Conservation (phyloP, 495 filamentous ascomycete genomes). For the Apiosordaria backusii region DNA sequence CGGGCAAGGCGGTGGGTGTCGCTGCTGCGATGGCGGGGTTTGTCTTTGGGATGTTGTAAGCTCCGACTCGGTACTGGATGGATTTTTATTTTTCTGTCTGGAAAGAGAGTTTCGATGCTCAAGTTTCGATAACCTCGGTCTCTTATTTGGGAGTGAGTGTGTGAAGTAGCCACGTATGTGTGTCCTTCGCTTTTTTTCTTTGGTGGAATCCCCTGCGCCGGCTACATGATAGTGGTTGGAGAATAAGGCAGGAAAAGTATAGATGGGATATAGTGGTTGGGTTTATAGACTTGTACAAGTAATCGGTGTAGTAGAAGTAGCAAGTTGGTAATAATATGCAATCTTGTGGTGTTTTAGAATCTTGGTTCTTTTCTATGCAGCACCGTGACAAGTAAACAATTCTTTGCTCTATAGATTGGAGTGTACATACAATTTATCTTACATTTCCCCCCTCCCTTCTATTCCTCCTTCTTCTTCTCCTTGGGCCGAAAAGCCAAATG, state of each 20-base stretch:
- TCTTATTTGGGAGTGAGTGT: neutral
- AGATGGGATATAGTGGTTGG: neutral
- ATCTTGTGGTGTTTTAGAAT: neutral
- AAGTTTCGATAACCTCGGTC: neutral
- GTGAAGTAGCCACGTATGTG: neutral
- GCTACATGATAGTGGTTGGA: neutral
- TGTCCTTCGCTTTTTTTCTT: neutral
- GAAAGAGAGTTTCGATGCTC: neutral
- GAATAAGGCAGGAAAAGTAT: neutral
- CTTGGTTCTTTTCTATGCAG: neutral
- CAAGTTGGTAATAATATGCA: neutral
- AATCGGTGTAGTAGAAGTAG: neutral
- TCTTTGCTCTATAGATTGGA: neutral
- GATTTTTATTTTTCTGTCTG: neutral
- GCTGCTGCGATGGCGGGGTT: slow-evolving; percentile 9
- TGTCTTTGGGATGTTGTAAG: slow-evolving; percentile 14
- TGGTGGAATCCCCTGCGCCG: neutral
- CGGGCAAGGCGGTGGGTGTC: slow-evolving; percentile 7
- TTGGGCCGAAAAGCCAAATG: slow-evolving; percentile 45
- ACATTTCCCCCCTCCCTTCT: neutral
- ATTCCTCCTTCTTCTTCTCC: slow-evolving; percentile 3
- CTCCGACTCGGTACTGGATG: neutral
- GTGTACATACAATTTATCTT: neutral
- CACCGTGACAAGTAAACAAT: too few species aligned
- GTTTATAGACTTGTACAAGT: neutral